Percentiles rank a stretch among this genome's conserved stretches.
phyloP scores from a whole-genome alignment of 176 grass and related monocot genomes.

The Triticum timopheevii region DNA sequence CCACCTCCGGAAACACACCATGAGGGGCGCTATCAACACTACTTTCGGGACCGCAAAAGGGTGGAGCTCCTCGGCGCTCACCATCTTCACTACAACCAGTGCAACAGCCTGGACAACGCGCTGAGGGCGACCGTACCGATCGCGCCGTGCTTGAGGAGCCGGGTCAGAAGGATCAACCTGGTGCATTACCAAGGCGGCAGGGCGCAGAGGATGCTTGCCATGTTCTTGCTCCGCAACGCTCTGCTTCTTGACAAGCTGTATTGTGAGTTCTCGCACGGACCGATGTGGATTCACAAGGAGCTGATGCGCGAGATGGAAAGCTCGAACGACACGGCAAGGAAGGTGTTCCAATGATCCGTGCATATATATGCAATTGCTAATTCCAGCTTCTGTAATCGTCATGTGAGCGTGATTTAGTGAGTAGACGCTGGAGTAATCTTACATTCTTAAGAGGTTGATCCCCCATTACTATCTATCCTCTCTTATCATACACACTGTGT shows the following conservation, averaged over 20 bases:
- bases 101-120: not conserved
- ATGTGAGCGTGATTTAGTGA: too few species aligned
- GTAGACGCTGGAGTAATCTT: not conserved
- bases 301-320: not conserved
- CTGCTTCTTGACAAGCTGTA: not conserved
- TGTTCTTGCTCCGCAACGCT: not conserved
- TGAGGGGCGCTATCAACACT: too few species aligned
- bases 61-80: not conserved
- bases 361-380: too few species aligned
- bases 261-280: not conserved
- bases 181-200: conserved; percentile 3
- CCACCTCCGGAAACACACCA: too few species aligned
- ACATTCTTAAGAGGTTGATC: too few species aligned
- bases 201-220: not conserved
- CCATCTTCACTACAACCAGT: not conserved
- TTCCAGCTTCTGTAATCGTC: too few species aligned
- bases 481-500: too few species aligned
- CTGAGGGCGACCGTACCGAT: not conserved
- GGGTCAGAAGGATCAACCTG: not conserved
- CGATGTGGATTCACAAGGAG: not conserved
- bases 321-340: not conserved
- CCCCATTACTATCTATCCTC: too few species aligned
- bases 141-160: not conserved
- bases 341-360: not conserved
- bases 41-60: not conserved